Evolutionary conservation across 225 moss, liverwort and hornwort species (phyloP), one percentile per base, ranked within the genome.

Genomic region (Thuidium tamariscinum): DNA sequence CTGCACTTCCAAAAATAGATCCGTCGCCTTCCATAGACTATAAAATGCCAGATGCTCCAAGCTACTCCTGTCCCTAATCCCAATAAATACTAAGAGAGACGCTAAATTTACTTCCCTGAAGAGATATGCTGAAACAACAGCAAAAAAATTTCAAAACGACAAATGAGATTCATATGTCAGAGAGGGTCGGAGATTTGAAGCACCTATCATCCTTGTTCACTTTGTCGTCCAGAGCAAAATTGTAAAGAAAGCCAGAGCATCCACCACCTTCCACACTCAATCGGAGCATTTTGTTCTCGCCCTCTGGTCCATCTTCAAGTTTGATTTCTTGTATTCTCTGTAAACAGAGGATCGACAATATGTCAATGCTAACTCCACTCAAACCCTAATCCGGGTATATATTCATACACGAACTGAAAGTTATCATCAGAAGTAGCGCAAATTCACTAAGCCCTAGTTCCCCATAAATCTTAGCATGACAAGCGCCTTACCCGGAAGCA

Each of bases 211-310:
- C 97, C 69, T 93, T 85, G 84, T 95, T 99, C 89, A 93, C 88
- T 81, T 89, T 93, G 85, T 95, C 96, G 83, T 95, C 97, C 54
- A 97, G 94, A 83, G 93, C 90, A 85, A 95, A 97, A 85, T 89
- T 94, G 90, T 96, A 99, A 1, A 96, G 88, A 62, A 99, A 96
- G 69, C 99, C 96, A 51, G 97, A 99, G 89, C 96, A 99, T 89
- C 98, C 96, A 88, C 98, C 96, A 61, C 98, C 96, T 69, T 97
- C 96, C 85, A 99, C 99, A 89, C 95, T 99, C 89, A 96, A 89
- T 48, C 97, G 92, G 62, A 97, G 89, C 95, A 95, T 91, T 89
- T 94, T 94, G 59, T 92, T 92, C 49, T 89, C 89, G 25, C 94
- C 95, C 67, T 86, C 89, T 62, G 90, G 68, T 85, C 93, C 95